phyloP scores from a whole-genome alignment of 768 basidiomycete genomes.

The Suillus brevipes region DNA sequence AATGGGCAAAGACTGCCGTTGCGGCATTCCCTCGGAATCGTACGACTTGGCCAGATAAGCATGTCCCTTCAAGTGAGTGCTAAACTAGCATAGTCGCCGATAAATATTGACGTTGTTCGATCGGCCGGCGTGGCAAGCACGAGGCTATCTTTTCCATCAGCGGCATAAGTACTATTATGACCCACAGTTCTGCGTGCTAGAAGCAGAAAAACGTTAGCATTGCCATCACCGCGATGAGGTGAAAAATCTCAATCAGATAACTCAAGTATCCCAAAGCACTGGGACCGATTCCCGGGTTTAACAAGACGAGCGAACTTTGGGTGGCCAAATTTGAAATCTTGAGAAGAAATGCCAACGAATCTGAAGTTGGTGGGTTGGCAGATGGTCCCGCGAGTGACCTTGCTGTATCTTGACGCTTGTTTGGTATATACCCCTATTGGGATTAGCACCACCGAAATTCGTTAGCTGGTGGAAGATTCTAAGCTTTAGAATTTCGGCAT shows the following conservation, averaged over 20 bases:
- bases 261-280: background rate
- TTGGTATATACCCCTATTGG: background rate
- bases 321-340: background rate
- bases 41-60: background rate
- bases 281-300: background rate
- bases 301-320: background rate
- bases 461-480: background rate
- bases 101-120: background rate
- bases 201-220: background rate
- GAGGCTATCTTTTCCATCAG: background rate
- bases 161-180: background rate
- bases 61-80: background rate
- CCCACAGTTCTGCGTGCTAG: background rate
- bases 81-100: background rate
- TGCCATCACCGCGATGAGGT: background rate
- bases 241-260: background rate
- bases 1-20: background rate
- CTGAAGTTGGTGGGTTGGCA: background rate
- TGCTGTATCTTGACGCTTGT: background rate
- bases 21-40: background rate
- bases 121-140: background rate
- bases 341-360: background rate
- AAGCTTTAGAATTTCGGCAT: background rate
- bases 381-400: background rate
- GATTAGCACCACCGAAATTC: background rate